phyloP scores from a whole-genome alignment of 495 filamentous ascomycete species.

The Glonium stellatum region DNA sequence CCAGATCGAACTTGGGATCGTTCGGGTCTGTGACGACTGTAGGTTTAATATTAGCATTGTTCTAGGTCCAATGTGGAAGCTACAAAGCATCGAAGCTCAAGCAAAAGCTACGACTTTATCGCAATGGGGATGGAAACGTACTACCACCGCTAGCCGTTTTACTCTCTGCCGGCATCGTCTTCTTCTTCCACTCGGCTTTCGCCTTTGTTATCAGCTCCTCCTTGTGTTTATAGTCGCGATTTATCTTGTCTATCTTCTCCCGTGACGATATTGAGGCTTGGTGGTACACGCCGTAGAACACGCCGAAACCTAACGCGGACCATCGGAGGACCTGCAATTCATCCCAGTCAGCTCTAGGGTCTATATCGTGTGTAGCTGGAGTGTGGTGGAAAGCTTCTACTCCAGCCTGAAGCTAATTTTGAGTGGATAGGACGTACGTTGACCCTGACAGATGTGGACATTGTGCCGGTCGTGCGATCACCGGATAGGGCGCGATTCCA shows the following conservation, averaged over 20 bases:
- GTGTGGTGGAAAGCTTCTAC: neutral
- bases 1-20: constrained; percentile 83
- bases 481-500: neutral
- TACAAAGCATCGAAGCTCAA: no score
- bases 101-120: no score
- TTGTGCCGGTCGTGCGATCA: constrained; percentile 26
- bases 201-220: constrained; percentile 80
- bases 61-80: neutral
- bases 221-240: constrained; percentile 82
- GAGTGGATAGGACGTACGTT: constrained; percentile 46
- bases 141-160: constrained; percentile 47
- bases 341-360: constrained; percentile 16
- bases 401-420: neutral
- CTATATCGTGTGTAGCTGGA: neutral
- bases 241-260: constrained; percentile 56
- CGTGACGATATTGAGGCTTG: constrained; percentile 65
- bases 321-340: constrained; percentile 80
- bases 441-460: constrained; percentile 52
- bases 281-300: constrained; percentile 89
- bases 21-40: constrained; percentile 67
- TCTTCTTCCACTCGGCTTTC: constrained; percentile 81
- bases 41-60: constrained; percentile 26
- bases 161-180: constrained; percentile 50
- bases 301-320: constrained; percentile 75
- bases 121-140: constrained; percentile 38